phyloP scores from a whole-genome alignment of 139 green algal genomes.

The Micractinium sp. region DNA sequence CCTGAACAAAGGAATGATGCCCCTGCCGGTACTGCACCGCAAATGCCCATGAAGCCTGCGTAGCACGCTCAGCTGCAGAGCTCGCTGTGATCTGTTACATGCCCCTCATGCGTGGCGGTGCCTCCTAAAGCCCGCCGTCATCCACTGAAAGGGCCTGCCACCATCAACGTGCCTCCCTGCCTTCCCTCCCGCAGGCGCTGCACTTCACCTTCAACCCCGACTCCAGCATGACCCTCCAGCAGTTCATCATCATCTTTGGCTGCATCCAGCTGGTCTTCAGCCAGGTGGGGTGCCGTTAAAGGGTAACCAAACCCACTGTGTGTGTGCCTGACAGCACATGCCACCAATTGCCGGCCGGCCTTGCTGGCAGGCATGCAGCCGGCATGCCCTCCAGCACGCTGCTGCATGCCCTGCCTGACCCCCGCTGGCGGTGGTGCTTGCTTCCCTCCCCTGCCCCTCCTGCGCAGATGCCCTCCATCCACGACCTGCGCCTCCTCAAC shows the following conservation, averaged over 20 bases:
- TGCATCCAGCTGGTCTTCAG: slow-evolving; percentile 48
- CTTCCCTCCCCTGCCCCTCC: neutral
- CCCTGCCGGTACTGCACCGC: neutral
- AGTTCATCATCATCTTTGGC: slow-evolving; percentile 59
- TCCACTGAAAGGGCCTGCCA: neutral
- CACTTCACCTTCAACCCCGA: slow-evolving; percentile 41
- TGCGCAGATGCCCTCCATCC: slow-evolving; percentile 38
- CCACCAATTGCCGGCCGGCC: too few relatives aligned
- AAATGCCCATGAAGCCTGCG: too few relatives aligned
- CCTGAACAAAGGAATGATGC: neutral
- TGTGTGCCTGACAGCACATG: too few relatives aligned
- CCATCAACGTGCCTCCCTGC: neutral
- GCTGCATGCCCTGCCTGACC: neutral
- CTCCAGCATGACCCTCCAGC: slow-evolving; percentile 40
- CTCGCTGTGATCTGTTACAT: neutral
- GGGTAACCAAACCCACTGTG: neutral
- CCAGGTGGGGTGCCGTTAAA: slow-evolving; percentile 25
- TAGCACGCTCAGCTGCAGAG: neutral
- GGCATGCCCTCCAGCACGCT: neutral
- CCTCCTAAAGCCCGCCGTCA: neutral
- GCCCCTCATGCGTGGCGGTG: neutral
- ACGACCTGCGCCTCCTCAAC: slow-evolving; percentile 50
- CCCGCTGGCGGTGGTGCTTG: neutral
- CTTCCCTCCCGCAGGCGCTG: slow-evolving; percentile 29
- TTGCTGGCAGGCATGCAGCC: too few relatives aligned